phyloP scores from a whole-genome alignment of 371 early-diverging fungal genomes.

The Dipsacomyces acuminosporus region DNA sequence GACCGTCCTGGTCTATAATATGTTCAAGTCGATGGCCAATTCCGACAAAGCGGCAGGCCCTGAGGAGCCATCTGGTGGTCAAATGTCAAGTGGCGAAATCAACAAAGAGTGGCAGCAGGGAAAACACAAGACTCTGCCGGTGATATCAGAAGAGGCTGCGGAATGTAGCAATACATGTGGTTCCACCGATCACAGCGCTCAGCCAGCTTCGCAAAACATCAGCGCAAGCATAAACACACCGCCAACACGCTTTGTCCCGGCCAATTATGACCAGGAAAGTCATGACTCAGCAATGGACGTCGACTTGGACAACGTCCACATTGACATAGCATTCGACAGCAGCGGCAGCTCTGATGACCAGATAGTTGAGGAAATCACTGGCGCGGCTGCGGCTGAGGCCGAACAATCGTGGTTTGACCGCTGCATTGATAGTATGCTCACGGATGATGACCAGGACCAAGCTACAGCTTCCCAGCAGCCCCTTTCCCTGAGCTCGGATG shows the following conservation, averaged over 20 bases:
- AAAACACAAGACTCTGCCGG: neutral
- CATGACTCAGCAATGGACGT: constrained; percentile 15
- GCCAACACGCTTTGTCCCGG: too few relatives aligned
- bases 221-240: too few relatives aligned
- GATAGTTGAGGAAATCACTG: neutral
- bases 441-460: constrained; percentile 17
- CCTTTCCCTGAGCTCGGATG: neutral
- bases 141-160: neutral
- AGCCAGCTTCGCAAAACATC: neutral
- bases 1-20: constrained; percentile 41
- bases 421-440: constrained; percentile 32
- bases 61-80: too few relatives aligned
- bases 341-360: too few relatives aligned
- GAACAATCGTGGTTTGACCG: constrained; percentile 47
- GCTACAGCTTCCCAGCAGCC: neutral
- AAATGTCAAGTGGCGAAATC: too few relatives aligned
- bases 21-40: constrained; percentile 17
- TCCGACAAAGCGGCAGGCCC: neutral
- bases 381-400: constrained; percentile 14
- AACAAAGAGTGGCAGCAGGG: neutral
- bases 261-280: too few relatives aligned
- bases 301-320: neutral
- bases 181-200: neutral
- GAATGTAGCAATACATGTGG: neutral
- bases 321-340: too few relatives aligned